These are phyloP conservation scores for Colletotrichum orchidophilum DNA, from an alignment of 2,329 filamentous ascomycete genomes.

Conservation along the genomic window DNA sequence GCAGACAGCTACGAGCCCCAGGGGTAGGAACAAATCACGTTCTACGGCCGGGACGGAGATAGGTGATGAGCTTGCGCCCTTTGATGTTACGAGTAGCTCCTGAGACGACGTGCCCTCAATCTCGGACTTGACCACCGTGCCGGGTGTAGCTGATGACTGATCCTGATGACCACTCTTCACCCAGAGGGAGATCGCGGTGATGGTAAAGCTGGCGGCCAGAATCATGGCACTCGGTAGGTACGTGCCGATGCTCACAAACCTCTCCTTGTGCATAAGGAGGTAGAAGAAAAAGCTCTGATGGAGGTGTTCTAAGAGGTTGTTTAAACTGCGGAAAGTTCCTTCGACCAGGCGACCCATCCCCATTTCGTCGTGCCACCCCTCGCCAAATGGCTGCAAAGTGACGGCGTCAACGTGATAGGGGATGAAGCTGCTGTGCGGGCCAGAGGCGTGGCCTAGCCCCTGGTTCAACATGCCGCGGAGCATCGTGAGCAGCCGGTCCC, in stretches of 20 bases:
- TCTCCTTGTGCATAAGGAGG: slow-evolving; percentile 86
- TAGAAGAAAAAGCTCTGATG: slow-evolving; percentile 99
- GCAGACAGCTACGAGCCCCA: slow-evolving; percentile 75
- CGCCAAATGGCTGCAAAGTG: slow-evolving; percentile 87
- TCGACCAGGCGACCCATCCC: slow-evolving; percentile 89
- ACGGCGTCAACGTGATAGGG: slow-evolving; percentile 98
- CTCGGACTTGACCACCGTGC: slow-evolving; percentile 2
- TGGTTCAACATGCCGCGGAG: slow-evolving; percentile 93
- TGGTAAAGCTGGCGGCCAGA: slow-evolving; percentile 91
- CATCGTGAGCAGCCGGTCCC: slow-evolving; percentile 86
- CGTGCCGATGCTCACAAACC: slow-evolving; percentile 97
- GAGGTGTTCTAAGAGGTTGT: slow-evolving; percentile 94
- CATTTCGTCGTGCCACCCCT: slow-evolving; percentile 99
- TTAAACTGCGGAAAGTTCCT: slow-evolving; percentile 90
- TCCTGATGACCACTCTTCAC: slow-evolving; percentile 77
- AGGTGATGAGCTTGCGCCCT: neutral
- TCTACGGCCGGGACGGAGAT: slow-evolving; percentile 52
- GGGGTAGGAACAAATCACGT: slow-evolving; percentile 75
- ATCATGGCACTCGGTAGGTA: slow-evolving; percentile 99
- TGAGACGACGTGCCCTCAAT: neutral
- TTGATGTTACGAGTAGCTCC: neutral
- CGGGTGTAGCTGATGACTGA: slow-evolving; percentile 1
- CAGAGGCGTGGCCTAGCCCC: slow-evolving; percentile 86
- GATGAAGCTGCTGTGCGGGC: slow-evolving; percentile 94
- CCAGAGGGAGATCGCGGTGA: slow-evolving; percentile 96